Conservation (phyloP, 2,329 filamentous ascomycete genomes). For the Geosmithia flava region DNA sequence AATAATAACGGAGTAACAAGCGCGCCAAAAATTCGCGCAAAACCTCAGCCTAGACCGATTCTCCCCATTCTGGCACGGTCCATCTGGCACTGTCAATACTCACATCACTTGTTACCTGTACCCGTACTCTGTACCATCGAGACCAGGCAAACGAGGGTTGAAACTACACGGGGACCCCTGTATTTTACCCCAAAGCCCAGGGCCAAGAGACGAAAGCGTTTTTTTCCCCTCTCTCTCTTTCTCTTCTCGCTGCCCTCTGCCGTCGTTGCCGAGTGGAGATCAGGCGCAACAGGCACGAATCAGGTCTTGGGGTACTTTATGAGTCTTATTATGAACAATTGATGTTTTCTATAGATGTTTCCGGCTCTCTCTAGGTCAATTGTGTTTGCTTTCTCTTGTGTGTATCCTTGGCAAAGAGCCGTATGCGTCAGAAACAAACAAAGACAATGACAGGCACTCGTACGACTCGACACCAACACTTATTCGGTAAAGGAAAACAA, state of each 20-base stretch:
- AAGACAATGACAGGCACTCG: too few relatives aligned
- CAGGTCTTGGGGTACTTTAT: too few relatives aligned
- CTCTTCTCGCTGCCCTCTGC: neutral
- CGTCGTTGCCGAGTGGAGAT: neutral
- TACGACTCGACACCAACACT: too few relatives aligned
- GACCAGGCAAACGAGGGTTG: neutral
- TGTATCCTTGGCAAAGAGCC: too few relatives aligned
- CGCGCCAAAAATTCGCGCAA: neutral
- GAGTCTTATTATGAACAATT: too few relatives aligned
- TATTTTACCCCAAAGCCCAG: neutral
- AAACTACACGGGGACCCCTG: neutral
- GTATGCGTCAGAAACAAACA: too few relatives aligned
- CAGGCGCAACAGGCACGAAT: too few relatives aligned
- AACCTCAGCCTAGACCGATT: neutral
- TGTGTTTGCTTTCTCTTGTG: too few relatives aligned
- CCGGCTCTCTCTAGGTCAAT: too few relatives aligned
- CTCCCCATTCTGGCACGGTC: neutral
- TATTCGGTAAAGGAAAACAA: too few relatives aligned
- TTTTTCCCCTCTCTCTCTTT: neutral
- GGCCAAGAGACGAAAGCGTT: neutral
- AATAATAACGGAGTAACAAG: neutral
- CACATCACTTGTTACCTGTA: too few relatives aligned
- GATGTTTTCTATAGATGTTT: too few relatives aligned
- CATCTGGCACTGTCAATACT: neutral
- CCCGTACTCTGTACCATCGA: neutral